These are phyloP conservation scores for Microsporum canis DNA, from an alignment of 2,329 filamentous ascomycete species.

Conservation along the genomic window DNA sequence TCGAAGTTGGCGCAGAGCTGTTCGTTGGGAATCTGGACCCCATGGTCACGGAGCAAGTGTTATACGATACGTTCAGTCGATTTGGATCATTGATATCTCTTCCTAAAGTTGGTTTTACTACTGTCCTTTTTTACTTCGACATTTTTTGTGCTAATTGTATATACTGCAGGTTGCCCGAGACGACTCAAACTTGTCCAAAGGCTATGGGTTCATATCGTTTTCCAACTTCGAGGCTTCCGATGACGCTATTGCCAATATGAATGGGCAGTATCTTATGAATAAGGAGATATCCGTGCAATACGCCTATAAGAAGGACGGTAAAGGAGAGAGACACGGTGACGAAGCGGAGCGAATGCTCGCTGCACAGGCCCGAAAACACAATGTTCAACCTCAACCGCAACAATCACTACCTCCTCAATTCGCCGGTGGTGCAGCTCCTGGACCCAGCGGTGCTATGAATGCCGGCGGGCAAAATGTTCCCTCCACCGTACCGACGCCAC, in stretches of 20 bases:
- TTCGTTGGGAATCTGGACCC: conserved; percentile 93
- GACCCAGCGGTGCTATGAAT: conserved; percentile 9
- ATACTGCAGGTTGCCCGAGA: conserved; percentile 58
- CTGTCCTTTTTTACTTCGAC: background rate
- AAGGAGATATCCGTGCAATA: conserved; percentile 96
- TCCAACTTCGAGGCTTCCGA: conserved; percentile 89
- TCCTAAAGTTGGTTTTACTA: conserved; percentile 55
- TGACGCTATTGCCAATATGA: conserved; percentile 81
- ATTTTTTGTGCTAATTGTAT: background rate
- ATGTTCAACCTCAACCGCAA: conserved; percentile 71
- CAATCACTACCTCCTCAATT: conserved; percentile 65
- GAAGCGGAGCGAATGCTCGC: conserved; percentile 85
- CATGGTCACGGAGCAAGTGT: conserved; percentile 87
- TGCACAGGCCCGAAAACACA: conserved; percentile 84
- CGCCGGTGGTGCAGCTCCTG: conserved; percentile 18
- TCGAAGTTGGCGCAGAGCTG: conserved; percentile 90
- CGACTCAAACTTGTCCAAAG: conserved; percentile 77
- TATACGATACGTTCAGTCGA: conserved; percentile 89
- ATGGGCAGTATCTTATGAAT: conserved; percentile 92
- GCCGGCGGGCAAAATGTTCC: background rate
- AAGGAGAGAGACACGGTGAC: conserved; percentile 91
- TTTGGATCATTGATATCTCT: conserved; percentile 76
- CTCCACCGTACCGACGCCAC: conserved; percentile 24
- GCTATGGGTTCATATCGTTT: conserved; percentile 92
- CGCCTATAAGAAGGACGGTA: conserved; percentile 98